Conservation (phyloP, 1,139 yeast species). For the Kurtzmaniella quercitrusa region DNA sequence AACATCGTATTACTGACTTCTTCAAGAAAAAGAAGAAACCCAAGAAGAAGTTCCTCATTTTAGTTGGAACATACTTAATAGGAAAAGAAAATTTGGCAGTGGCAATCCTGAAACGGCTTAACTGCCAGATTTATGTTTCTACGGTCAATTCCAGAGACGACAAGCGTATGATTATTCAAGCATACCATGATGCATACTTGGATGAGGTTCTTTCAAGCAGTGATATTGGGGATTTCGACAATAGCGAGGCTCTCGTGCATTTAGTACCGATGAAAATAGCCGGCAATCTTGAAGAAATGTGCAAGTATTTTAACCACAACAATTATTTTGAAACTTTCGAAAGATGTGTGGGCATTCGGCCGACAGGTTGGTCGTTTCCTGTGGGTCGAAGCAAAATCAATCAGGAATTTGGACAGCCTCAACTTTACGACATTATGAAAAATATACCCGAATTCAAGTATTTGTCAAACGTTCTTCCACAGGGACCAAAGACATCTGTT, state of each 20-base stretch:
- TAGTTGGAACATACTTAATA: constrained; percentile 88
- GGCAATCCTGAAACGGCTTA: constrained; percentile 54
- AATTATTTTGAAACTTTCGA: constrained; percentile 45
- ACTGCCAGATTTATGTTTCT: constrained; percentile 49
- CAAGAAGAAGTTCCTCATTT: constrained; percentile 48
- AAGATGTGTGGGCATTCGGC: constrained; percentile 61
- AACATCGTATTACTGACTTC: constrained; percentile 46
- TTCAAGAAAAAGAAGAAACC: constrained; percentile 12
- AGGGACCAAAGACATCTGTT: constrained; percentile 18
- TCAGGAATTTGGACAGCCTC: constrained; percentile 9
- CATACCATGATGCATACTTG: constrained; percentile 31
- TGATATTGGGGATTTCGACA: constrained; percentile 21
- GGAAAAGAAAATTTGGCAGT: constrained; percentile 88
- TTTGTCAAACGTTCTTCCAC: constrained; percentile 29
- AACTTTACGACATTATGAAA: constrained; percentile 12
- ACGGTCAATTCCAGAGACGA: constrained; percentile 47
- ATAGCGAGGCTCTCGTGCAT: constrained; percentile 43
- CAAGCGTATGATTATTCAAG: constrained; percentile 38
- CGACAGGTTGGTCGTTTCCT: constrained; percentile 86
- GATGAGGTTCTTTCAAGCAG: constrained; percentile 27
- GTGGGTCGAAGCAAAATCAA: constrained; percentile 9
- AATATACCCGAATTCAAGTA: constrained; percentile 23
- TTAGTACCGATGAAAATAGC: constrained; percentile 59
- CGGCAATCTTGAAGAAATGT: constrained; percentile 31
- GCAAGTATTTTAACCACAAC: constrained; percentile 49